A percentile compares a stretch with the other conserved stretches of the same genome.
Conservation (phyloP, 768 basidiomycete genomes). For the Hygrocybe punicea region DNA sequence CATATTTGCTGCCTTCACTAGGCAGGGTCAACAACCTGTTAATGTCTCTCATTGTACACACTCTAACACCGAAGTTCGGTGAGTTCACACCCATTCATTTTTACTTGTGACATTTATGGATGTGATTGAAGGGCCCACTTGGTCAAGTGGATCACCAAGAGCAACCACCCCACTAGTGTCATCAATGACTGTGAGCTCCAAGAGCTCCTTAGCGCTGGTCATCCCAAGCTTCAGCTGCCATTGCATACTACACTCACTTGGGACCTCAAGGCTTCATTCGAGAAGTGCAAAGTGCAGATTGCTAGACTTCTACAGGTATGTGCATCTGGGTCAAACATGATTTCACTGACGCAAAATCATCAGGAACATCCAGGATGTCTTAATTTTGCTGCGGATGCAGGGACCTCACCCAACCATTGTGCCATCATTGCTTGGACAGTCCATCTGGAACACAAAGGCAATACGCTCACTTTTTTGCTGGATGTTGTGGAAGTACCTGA, state of each 20-base stretch:
- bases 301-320: constrained; percentile 28
- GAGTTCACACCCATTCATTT: not conserved
- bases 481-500: constrained; percentile 38
- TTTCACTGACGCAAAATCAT: not conserved
- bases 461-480: constrained; percentile 26
- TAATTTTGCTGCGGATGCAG: constrained; percentile 18
- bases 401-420: too few species aligned
- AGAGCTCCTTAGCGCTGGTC: constrained; percentile 32
- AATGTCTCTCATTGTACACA: constrained; percentile 30
- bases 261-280: constrained; percentile 32
- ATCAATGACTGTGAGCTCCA: constrained; percentile 31
- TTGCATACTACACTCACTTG: constrained; percentile 29
- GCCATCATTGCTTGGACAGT: constrained; percentile 9
- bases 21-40: constrained; percentile 25
- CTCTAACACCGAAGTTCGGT: constrained; percentile 25
- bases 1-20: constrained; percentile 28
- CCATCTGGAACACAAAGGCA: constrained; percentile 31
- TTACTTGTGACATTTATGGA: not conserved
- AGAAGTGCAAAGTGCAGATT: constrained; percentile 14
- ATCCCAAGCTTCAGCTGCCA: constrained; percentile 35
- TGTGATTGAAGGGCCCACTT: constrained; percentile 23
- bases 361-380: constrained; percentile 30
- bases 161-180: constrained; percentile 30
- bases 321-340: not conserved
- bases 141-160: constrained; percentile 36